Evolutionary conservation across 768 basidiomycete genomes (phyloP).

Genomic region (Xanthoconium stramineum): DNA sequence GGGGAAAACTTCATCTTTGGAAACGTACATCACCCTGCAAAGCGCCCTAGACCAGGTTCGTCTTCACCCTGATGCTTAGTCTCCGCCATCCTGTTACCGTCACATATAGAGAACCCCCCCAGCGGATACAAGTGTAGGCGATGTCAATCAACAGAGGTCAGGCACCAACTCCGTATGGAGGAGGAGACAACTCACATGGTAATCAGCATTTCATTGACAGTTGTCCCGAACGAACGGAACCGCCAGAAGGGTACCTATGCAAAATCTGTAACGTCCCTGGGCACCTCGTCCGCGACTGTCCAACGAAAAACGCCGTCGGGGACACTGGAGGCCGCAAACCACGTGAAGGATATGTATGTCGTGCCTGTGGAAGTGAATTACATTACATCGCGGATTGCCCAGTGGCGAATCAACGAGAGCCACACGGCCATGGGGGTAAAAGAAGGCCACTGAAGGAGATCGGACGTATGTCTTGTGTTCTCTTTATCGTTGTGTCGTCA

Average conservation of each 20-base stretch:
- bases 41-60: slow-evolving; percentile 57
- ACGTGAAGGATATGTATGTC: slow-evolving; percentile 82
- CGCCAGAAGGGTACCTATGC: slow-evolving; percentile 85
- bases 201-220: slow-evolving; percentile 70
- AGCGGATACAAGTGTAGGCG: slow-evolving; percentile 73
- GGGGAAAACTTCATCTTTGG: slow-evolving; percentile 72
- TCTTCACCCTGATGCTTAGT: neutral
- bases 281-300: slow-evolving; percentile 88
- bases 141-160: slow-evolving; percentile 73
- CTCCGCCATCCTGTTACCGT: neutral
- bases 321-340: slow-evolving; percentile 85
- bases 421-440: slow-evolving; percentile 32
- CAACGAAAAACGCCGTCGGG: slow-evolving; percentile 69
- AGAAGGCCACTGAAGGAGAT: slow-evolving; percentile 71
- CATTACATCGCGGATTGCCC: slow-evolving; percentile 91
- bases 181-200: slow-evolving; percentile 2
- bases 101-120: slow-evolving; percentile 46
- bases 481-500: neutral
- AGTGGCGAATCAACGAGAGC: slow-evolving; percentile 52
- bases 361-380: slow-evolving; percentile 82
- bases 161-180: slow-evolving; percentile 11
- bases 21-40: slow-evolving; percentile 51
- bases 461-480: slow-evolving; percentile 55
- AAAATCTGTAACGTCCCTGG: slow-evolving; percentile 82
- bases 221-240: slow-evolving; percentile 72